Percentiles rank a stretch among this genome's conserved stretches.
Conservation (phyloP, 192 early-diverging fungal genomes). For the Coemansia nantahalensis region DNA sequence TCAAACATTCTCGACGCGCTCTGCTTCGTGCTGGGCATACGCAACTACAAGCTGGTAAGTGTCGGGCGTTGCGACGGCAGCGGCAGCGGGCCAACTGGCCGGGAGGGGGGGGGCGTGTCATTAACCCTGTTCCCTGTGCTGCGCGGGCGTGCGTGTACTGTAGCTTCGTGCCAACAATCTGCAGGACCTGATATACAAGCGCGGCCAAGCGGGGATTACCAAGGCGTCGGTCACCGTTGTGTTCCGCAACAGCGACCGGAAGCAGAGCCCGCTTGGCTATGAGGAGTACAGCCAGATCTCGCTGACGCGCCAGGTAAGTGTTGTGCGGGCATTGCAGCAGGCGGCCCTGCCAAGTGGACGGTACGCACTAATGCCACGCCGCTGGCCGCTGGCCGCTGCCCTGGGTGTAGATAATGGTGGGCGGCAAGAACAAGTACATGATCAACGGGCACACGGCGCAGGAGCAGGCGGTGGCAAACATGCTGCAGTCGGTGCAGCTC, state of each 20-base stretch:
- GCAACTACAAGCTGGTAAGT: conserved; percentile 82
- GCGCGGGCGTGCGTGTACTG: conserved; percentile 13
- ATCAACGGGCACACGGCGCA: conserved; percentile 92
- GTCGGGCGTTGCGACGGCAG: too few relatives aligned
- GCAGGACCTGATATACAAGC: conserved; percentile 97
- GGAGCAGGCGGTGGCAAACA: conserved; percentile 82
- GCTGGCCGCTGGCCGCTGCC: not conserved
- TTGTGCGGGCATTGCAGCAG: too few relatives aligned
- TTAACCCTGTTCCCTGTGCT: too few relatives aligned
- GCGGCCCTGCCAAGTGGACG: too few relatives aligned
- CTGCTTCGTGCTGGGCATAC: conserved; percentile 98
- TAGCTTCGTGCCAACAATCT: conserved; percentile 83
- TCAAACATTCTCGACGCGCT: conserved; percentile 99
- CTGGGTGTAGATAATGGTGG: conserved; percentile 61
- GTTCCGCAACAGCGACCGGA: conserved; percentile 88
- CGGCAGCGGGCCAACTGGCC: too few relatives aligned
- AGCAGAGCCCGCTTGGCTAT: conserved; percentile 85
- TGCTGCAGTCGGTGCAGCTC: conserved; percentile 97
- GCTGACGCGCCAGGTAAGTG: conserved; percentile 92
- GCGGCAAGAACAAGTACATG: conserved; percentile 94
- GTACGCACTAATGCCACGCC: not conserved
- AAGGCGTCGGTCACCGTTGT: conserved; percentile 97
- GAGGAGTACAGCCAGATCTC: conserved; percentile 82
- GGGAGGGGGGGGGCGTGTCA: too few relatives aligned
- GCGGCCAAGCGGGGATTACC: conserved; percentile 97